Evolutionary conservation across 2,329 filamentous ascomycete species (phyloP).

Genomic region (Aspergillus awamori): DNA sequence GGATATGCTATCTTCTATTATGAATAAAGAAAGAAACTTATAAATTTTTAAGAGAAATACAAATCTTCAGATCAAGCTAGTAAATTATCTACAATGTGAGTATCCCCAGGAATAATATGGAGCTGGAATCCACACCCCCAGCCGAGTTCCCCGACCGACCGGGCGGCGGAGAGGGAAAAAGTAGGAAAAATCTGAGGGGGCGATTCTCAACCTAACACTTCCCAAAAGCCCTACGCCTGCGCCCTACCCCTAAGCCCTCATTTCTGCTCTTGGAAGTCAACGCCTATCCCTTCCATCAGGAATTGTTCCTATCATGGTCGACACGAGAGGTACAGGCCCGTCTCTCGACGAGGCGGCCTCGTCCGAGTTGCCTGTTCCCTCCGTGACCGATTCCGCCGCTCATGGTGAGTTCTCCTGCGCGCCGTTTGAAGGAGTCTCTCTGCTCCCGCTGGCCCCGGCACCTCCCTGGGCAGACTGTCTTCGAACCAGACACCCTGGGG

Average conservation of each 20-base stretch:
- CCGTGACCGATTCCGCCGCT: slow-evolving; percentile 30
- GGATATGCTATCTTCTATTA: too few species aligned
- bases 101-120: background rate
- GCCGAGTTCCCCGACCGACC: background rate
- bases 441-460: background rate
- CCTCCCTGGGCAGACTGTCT: background rate
- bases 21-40: too few species aligned
- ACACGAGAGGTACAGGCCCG: slow-evolving; percentile 31
- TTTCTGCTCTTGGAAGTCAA: slow-evolving; percentile 50
- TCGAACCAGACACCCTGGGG: too few species aligned
- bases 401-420: slow-evolving; percentile 37
- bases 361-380: slow-evolving; percentile 35
- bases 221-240: slow-evolving; percentile 46
- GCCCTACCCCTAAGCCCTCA: slow-evolving; percentile 54
- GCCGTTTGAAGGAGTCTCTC: background rate
- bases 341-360: slow-evolving; percentile 34
- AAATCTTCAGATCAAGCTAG: too few species aligned
- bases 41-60: too few species aligned
- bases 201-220: slow-evolving; percentile 7
- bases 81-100: too few species aligned
- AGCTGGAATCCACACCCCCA: background rate
- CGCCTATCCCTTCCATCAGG: slow-evolving; percentile 25
- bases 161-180: background rate
- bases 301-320: slow-evolving; percentile 36
- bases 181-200: slow-evolving; percentile 6